A percentile compares a stretch with the other conserved stretches of the same genome.
These are phyloP conservation scores for Aquilaria agallochum DNA, from an alignment of 441 rosid genomes.

Conservation along the genomic window DNA sequence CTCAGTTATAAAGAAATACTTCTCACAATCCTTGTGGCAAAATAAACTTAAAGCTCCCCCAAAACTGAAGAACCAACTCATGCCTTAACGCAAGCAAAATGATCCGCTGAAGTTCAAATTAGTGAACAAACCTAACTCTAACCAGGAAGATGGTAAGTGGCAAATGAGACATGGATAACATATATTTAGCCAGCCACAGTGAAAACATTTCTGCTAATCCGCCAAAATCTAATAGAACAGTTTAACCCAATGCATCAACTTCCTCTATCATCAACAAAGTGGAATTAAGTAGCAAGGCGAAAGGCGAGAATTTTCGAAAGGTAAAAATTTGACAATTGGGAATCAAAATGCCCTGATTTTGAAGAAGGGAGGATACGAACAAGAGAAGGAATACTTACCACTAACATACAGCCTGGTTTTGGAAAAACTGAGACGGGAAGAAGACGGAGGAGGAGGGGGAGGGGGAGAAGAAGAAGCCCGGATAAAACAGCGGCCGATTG, in stretches of 20 bases:
- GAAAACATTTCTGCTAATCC: background rate
- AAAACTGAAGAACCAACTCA: too few relatives aligned
- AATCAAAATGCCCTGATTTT: background rate
- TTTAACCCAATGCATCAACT: background rate
- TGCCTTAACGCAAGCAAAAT: too few relatives aligned
- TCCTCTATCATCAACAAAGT: too few relatives aligned
- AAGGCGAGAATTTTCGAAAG: background rate
- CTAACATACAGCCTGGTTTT: slow-evolving; percentile 40
- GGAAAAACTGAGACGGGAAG: slow-evolving; percentile 4
- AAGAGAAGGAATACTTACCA: slow-evolving; percentile 21
- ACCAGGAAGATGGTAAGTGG: too few relatives aligned
- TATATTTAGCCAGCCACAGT: background rate
- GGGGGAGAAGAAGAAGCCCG: slow-evolving; percentile 19
- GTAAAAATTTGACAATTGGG: background rate
- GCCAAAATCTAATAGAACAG: background rate
- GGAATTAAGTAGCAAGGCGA: background rate
- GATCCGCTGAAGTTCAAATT: too few relatives aligned
- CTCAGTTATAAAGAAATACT: too few relatives aligned
- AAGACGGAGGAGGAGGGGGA: slow-evolving; percentile 13
- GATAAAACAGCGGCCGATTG: background rate
- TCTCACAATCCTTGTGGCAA: too few relatives aligned
- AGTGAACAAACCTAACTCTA: too few relatives aligned
- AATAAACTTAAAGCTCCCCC: too few relatives aligned
- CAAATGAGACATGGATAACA: too few relatives aligned
- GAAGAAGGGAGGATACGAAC: background rate